Evolutionary conservation across 176 grass and related monocot genomes (phyloP).

Genomic region (Areca catechu): DNA sequence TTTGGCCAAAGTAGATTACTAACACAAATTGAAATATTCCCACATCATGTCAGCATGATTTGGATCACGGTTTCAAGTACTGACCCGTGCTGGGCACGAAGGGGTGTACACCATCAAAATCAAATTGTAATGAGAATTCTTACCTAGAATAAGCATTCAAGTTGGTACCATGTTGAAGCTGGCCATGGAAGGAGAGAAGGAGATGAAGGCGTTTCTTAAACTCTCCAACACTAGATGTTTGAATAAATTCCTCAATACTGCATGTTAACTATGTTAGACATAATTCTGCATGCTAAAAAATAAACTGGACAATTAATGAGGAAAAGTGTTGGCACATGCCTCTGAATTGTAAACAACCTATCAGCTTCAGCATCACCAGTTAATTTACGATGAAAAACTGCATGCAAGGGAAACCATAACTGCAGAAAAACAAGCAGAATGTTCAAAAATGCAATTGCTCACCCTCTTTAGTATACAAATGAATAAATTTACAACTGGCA

Average conservation of each 20-base stretch:
- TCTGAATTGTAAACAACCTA: constrained; percentile 45
- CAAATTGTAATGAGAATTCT: constrained; percentile 1
- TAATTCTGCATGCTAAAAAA: not conserved
- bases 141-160: constrained; percentile 60
- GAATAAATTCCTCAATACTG: constrained; percentile 81
- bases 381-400: constrained; percentile 41
- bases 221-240: constrained; percentile 80
- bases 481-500: not conserved
- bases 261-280: constrained; percentile 19
- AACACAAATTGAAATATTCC: too few species aligned
- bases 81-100: too few species aligned
- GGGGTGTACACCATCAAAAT: not conserved
- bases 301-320: too few species aligned
- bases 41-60: too few species aligned
- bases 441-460: not conserved
- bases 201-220: constrained; percentile 88
- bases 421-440: constrained; percentile 18
- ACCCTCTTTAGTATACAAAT: too few species aligned
- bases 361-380: constrained; percentile 28
- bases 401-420: constrained; percentile 85
- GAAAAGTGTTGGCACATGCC: constrained; percentile 20
- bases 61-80: too few species aligned
- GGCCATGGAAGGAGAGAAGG: constrained; percentile 65
- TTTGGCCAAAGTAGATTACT: too few species aligned
- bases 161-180: constrained; percentile 45